Percentiles rank a stretch among this genome's conserved stretches.
Evolutionary conservation across 2,329 filamentous ascomycete genomes (phyloP).

Genomic region (Xylaria polymorpha): DNA sequence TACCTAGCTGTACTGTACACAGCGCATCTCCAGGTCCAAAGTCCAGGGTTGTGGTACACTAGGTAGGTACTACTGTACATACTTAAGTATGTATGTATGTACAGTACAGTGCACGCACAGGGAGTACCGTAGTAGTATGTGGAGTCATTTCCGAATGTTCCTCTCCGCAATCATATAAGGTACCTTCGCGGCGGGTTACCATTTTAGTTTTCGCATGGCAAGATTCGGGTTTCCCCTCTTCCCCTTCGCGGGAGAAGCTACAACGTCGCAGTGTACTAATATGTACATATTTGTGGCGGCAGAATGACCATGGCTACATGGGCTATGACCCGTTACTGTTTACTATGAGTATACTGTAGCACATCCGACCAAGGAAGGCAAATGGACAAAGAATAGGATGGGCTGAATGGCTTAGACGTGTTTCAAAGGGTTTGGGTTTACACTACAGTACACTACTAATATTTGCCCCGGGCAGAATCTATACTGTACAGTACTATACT

Average conservation of each 20-base stretch:
- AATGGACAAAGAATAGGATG: background rate
- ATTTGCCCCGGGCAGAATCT: conserved; percentile 7
- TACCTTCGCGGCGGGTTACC: conserved; percentile 36
- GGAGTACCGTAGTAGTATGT: conserved; percentile 17
- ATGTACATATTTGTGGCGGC: background rate
- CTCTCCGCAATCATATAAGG: conserved; percentile 10
- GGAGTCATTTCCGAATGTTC: conserved; percentile 29
- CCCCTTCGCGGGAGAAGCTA: conserved; percentile 26
- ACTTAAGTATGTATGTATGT: too few species aligned
- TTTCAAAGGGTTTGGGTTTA: conserved; percentile 8
- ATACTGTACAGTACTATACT: background rate
- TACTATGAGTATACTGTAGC: too few species aligned
- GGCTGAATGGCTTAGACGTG: conserved; percentile 4
- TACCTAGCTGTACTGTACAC: too few species aligned
- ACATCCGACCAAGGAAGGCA: background rate
- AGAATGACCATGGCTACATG: background rate
- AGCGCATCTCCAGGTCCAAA: too few species aligned
- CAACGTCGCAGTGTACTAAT: conserved; percentile 12
- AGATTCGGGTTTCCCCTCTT: conserved; percentile 31
- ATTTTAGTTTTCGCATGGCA: conserved; percentile 32
- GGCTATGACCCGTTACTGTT: background rate
- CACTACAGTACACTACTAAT: background rate
- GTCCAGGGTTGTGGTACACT: conserved; percentile 8
- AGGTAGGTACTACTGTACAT: background rate
- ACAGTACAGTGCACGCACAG: background rate